Percentiles rank a stretch among this genome's conserved stretches.
Conservation (phyloP, 73 alveolate species). For the Blepharisma stoltei region DNA sequence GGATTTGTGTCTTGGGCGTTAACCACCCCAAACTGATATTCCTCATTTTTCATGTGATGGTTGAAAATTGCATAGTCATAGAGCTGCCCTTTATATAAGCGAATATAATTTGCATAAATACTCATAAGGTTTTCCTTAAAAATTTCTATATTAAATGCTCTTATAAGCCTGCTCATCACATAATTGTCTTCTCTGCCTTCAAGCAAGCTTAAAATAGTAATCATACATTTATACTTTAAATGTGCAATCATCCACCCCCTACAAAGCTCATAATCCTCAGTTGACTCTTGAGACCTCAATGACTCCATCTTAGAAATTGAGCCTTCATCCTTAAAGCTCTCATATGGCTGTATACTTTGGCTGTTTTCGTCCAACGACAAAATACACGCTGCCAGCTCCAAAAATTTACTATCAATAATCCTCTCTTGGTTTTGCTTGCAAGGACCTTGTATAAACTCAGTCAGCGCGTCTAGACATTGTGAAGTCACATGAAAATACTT, state of each 20-base stretch:
- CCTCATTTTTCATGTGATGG: slow-evolving; percentile 14
- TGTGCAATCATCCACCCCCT: neutral
- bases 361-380: slow-evolving; percentile 56
- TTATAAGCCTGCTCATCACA: slow-evolving; percentile 53
- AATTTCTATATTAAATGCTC: slow-evolving; percentile 51
- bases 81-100: slow-evolving; percentile 32
- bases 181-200: slow-evolving; percentile 49
- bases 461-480: slow-evolving; percentile 85
- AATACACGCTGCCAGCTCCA: slow-evolving; percentile 68
- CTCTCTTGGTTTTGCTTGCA: slow-evolving; percentile 86
- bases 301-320: slow-evolving; percentile 37
- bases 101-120: slow-evolving; percentile 37
- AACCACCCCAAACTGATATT: slow-evolving; percentile 27
- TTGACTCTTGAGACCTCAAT: slow-evolving; percentile 30
- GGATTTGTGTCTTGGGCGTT: slow-evolving; percentile 23
- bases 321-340: slow-evolving; percentile 36
- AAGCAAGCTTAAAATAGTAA: slow-evolving; percentile 39
- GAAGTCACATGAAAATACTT: slow-evolving; percentile 73
- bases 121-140: slow-evolving; percentile 44
- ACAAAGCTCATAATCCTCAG: slow-evolving; percentile 24
- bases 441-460: slow-evolving; percentile 97
- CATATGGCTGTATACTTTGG: slow-evolving; percentile 17
- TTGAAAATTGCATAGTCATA: slow-evolving; percentile 30
- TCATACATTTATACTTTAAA: slow-evolving; percentile 35
- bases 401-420: slow-evolving; percentile 80